phyloP scores from a whole-genome alignment of 2,329 filamentous ascomycete species.

The Pestalotiopsis sp. region DNA sequence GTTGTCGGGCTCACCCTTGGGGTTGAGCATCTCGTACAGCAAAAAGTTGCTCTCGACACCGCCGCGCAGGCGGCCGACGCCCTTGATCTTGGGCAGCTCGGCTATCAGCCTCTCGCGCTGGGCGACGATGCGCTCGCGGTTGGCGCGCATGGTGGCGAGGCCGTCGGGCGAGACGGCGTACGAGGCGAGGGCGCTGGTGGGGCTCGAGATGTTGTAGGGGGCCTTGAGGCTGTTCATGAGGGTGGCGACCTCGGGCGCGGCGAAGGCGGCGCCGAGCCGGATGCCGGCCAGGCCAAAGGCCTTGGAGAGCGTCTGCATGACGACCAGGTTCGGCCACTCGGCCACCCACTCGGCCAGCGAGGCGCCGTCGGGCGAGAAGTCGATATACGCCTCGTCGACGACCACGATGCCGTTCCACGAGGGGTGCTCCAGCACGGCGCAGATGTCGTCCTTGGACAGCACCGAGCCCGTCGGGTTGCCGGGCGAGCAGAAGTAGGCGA shows the following conservation, averaged over 20 bases:
- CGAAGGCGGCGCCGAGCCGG: slow-evolving; percentile 84
- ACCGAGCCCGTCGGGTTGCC: slow-evolving; percentile 90
- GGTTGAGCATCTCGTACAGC: slow-evolving; percentile 83
- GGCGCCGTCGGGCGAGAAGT: slow-evolving; percentile 80
- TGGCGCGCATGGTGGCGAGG: slow-evolving; percentile 71
- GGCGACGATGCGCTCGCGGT: slow-evolving; percentile 69
- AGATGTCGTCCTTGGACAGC: slow-evolving; percentile 75
- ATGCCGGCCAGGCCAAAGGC: slow-evolving; percentile 96
- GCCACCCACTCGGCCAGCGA: slow-evolving; percentile 90
- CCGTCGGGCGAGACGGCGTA: slow-evolving; percentile 71
- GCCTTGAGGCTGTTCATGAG: slow-evolving; percentile 93
- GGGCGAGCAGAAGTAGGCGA: slow-evolving; percentile 91
- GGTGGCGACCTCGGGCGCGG: slow-evolving; percentile 71
- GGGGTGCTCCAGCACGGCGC: slow-evolving; percentile 76
- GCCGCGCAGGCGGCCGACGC: slow-evolving; percentile 80
- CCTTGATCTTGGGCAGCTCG: slow-evolving; percentile 74
- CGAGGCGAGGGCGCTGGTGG: slow-evolving; percentile 79
- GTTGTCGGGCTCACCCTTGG: slow-evolving; percentile 76
- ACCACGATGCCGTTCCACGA: slow-evolving; percentile 93
- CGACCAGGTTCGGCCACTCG: slow-evolving; percentile 93
- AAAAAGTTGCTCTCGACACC: slow-evolving; percentile 87
- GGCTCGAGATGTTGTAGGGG: slow-evolving; percentile 92
- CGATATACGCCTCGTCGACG: slow-evolving; percentile 93
- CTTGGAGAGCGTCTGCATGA: slow-evolving; percentile 98
- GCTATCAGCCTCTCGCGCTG: slow-evolving; percentile 78